A percentile compares a stretch with the other conserved stretches of the same genome.
These are phyloP conservation scores for Gamsiella multidivaricata DNA, from an alignment of 192 early-diverging fungal genomes.

Conservation along the genomic window DNA sequence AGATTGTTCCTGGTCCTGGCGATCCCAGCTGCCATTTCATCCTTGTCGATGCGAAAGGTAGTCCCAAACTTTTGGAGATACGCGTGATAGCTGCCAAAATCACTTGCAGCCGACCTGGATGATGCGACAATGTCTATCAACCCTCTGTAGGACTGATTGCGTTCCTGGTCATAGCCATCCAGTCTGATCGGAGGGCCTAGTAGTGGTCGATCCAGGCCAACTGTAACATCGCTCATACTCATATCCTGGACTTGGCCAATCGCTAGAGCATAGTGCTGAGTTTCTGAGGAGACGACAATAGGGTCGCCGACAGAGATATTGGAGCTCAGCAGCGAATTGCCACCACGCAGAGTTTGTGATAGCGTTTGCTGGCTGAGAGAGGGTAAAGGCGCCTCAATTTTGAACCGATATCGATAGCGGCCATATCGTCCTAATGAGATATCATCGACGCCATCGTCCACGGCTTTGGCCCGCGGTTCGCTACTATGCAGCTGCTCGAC, in stretches of 20 bases:
- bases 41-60: constrained; percentile 84
- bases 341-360: constrained; percentile 22
- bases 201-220: constrained; percentile 73
- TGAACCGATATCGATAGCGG: constrained; percentile 30
- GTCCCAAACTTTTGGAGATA: constrained; percentile 50
- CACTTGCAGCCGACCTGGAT: not conserved
- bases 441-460: not conserved
- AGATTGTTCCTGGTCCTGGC: constrained; percentile 79
- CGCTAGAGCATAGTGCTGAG: constrained; percentile 77
- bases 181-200: constrained; percentile 70
- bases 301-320: constrained; percentile 78
- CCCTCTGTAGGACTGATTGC: constrained; percentile 71
- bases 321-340: constrained; percentile 53
- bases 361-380: constrained; percentile 26
- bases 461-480: too few species aligned
- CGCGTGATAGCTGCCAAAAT: constrained; percentile 24
- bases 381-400: not conserved
- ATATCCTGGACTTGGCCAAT: constrained; percentile 78
- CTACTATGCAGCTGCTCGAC: constrained; percentile 30
- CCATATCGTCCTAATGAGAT: constrained; percentile 3
- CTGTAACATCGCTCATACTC: constrained; percentile 56
- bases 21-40: constrained; percentile 80
- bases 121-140: constrained; percentile 13
- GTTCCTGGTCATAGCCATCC: constrained; percentile 61
- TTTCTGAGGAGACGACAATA: constrained; percentile 83